Conservation (phyloP, 768 basidiomycete genomes). For the Amanita phalloides region DNA sequence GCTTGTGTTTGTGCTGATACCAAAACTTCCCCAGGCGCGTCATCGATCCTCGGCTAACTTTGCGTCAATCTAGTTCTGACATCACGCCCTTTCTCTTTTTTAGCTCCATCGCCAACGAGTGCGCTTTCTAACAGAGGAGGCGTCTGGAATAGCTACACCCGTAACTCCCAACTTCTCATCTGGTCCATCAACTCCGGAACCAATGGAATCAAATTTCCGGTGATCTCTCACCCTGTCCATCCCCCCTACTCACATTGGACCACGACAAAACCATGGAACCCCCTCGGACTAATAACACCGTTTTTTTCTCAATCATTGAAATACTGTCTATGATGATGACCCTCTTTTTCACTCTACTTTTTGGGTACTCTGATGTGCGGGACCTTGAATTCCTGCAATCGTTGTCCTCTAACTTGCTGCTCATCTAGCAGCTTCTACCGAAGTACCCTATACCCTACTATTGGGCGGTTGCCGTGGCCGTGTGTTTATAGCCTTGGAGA, state of each 20-base stretch:
- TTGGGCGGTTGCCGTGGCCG: constrained; percentile 8
- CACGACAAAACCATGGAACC: background rate
- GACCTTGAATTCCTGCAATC: background rate
- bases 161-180: constrained; percentile 46
- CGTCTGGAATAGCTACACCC: constrained; percentile 60
- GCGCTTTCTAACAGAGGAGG: constrained; percentile 58
- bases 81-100: constrained; percentile 1
- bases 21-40: constrained; percentile 89
- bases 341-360: background rate
- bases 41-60: constrained; percentile 4
- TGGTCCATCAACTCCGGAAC: constrained; percentile 33
- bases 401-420: constrained; percentile 2
- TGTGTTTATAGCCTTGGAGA: constrained; percentile 40
- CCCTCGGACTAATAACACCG: background rate
- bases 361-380: constrained; percentile 3
- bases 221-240: constrained; percentile 18
- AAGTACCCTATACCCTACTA: constrained; percentile 6
- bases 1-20: constrained; percentile 71
- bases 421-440: constrained; percentile 5
- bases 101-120: constrained; percentile 80
- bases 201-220: constrained; percentile 14
- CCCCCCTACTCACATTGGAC: background rate
- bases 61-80: constrained; percentile 9
- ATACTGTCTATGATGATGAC: constrained; percentile 4
- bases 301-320: background rate